Evolutionary conservation across 331 rosid species (phyloP).

Genomic region (Malus hybrid): DNA sequence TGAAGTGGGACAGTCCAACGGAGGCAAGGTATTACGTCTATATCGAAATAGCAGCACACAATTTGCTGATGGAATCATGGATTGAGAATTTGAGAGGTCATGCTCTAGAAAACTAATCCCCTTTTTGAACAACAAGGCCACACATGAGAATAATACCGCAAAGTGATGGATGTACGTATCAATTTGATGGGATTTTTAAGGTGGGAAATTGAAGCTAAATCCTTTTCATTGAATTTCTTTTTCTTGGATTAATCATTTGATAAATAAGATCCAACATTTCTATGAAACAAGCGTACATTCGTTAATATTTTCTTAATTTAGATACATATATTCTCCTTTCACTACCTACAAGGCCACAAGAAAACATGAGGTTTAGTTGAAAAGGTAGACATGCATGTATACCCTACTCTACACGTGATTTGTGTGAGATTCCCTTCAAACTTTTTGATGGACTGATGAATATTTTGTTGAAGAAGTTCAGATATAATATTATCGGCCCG

Average conservation of each 20-base stretch:
- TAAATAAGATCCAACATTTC: background rate
- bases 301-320: background rate
- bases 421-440: constrained; percentile 29
- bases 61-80: constrained; percentile 16
- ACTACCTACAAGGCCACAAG: constrained; percentile 32
- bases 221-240: background rate
- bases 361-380: constrained; percentile 16
- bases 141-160: constrained; percentile 27
- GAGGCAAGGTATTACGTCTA: constrained; percentile 52
- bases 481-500: background rate
- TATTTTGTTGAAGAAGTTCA: background rate
- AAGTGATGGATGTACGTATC: background rate
- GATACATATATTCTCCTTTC: constrained; percentile 30
- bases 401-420: constrained; percentile 29
- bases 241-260: background rate
- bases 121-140: constrained; percentile 41
- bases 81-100: constrained; percentile 21
- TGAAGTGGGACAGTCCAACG: constrained; percentile 43
- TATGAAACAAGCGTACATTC: background rate
- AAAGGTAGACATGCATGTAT: constrained; percentile 1
- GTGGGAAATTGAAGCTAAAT: constrained; percentile 1
- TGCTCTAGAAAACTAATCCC: constrained; percentile 27
- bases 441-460: background rate
- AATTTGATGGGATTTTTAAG: constrained; percentile 32
- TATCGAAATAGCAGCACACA: constrained; percentile 18